These are phyloP conservation scores for sorghum (Sorghum bicolor) DNA, from an alignment of 176 grass and related monocot species.

Conservation along the genomic window Sorghum_bicolor_NCBIv3 NC_012877.2:3513001-3513500, in stretches of 20 bases:
- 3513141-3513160: constrained; percentile 60
- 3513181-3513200: constrained; percentile 35
- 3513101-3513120: constrained; percentile 86
- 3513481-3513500: too few species aligned
- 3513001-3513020: constrained; percentile 48
- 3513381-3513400: too few species aligned
- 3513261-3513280: not conserved
- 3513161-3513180: constrained; percentile 67
- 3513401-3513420: too few species aligned
- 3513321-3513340: not conserved
- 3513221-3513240: constrained; percentile 41
- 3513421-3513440: too few species aligned
- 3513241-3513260: not conserved
- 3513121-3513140: constrained; percentile 51
- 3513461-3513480: too few species aligned
- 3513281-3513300: too few species aligned
- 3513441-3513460: too few species aligned
- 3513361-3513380: not conserved
- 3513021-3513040: constrained; percentile 72
- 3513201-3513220: constrained; percentile 64
- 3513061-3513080: constrained; percentile 23
- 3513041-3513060: constrained; percentile 75
- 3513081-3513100: constrained; percentile 49
- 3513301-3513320: not conserved
- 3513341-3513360: too few species aligned